Base-by-base conservation (phyloP, 2,329 filamentous ascomycete genomes). In the Sporothrix luriei region DNA sequence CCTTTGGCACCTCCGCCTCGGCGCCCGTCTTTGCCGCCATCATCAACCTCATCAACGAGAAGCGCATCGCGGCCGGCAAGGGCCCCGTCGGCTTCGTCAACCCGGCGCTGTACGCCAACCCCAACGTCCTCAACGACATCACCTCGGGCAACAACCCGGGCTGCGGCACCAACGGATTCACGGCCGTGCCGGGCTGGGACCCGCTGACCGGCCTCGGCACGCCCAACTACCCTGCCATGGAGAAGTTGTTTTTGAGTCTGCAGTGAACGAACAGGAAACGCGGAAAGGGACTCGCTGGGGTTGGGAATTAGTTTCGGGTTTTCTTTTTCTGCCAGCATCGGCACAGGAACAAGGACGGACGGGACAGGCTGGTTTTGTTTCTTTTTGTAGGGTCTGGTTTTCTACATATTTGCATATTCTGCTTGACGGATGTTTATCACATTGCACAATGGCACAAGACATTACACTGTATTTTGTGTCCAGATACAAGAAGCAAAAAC, bases 41-140 rank as follows among this genome's bases (percentile, higher is more conserved):
- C 68, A 79, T 91, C 55, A 81, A 85, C 1, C 82, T 91, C 3
- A 79, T 91, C 70, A 91, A 91, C 73, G 88, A 90, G 73, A 85
- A 85, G 0, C 79, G 86, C 52, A 77, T 89, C n/a, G 77, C 80
- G 0, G 78, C 78, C 10, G 84, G 84, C 6, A 82, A 84, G 74
- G 74, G 73, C 11, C 75, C 78, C 1, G 71, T 82, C 0, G 78
- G 79, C 6, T 79, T 79, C 62, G 71, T 80, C 61, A 79, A 79
- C 69, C 78, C 78, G 0, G 71, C 71, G 0, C 59, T 75, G 26
- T 78, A 78, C 38, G 71, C 71, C 24, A 73, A 77, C 62, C 76
- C 76, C 0, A 72, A 76, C 33, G 75, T 76, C 1, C 71, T 78
- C 43, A 76, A 75, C 64, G 76, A 78, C 62, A 75, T 78, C 40